phyloP scores from a whole-genome alignment of 305 asterid species.

The Fraxinus floribunda region DNA sequence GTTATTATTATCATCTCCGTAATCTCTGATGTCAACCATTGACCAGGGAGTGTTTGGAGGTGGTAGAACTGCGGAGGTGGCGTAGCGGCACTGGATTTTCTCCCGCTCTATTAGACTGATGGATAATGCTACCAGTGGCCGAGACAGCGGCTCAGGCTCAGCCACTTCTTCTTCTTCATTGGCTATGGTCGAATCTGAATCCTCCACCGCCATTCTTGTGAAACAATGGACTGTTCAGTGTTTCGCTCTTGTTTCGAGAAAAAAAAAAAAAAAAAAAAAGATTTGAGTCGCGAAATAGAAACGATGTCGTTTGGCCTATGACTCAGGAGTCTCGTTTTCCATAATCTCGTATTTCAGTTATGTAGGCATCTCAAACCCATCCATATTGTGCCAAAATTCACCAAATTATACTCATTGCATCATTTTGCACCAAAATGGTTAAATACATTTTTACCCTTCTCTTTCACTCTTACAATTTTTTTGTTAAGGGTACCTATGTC shows the following conservation, averaged over 20 bases:
- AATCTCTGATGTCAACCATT: constrained; percentile 37
- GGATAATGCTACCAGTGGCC: background rate
- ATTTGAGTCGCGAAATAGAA: background rate
- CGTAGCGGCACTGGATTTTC: constrained; percentile 8
- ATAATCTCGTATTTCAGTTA: background rate
- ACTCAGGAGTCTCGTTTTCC: background rate
- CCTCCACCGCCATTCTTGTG: constrained; percentile 22
- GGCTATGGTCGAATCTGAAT: background rate
- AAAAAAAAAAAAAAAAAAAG: background rate
- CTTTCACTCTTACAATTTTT: too few relatives aligned
- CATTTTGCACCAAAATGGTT: too few relatives aligned
- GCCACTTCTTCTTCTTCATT: constrained; percentile 6
- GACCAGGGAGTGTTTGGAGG: constrained; percentile 29
- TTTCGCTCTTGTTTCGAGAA: background rate
- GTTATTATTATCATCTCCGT: constrained; percentile 17
- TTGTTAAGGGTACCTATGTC: too few relatives aligned
- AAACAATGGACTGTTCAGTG: background rate
- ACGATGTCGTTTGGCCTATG: background rate
- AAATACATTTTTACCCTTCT: too few relatives aligned
- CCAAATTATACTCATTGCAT: too few relatives aligned
- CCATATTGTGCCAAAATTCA: too few relatives aligned
- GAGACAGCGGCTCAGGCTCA: background rate
- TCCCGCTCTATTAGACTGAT: constrained; percentile 15
- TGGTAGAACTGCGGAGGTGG: constrained; percentile 24
- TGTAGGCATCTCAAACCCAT: too few relatives aligned